Conservation (phyloP, 805 yeast genomes). For the Middelhovenomyces tepae region DNA sequence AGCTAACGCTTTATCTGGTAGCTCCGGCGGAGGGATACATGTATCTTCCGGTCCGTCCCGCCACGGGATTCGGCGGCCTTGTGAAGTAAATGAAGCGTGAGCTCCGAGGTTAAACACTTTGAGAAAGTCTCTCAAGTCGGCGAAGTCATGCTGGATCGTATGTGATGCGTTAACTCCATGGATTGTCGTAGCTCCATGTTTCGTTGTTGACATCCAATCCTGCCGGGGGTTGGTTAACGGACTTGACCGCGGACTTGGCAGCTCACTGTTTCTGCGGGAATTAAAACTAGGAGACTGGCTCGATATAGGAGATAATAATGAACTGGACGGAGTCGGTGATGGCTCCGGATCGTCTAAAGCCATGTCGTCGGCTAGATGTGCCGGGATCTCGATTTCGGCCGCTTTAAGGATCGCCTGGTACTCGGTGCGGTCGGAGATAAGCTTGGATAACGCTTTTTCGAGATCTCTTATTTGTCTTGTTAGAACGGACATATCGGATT, state of each 20-base stretch:
- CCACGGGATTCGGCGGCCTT: constrained; percentile 14
- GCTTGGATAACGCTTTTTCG: constrained; percentile 11
- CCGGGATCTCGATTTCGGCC: constrained; percentile 12
- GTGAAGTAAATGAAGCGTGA: constrained; percentile 5
- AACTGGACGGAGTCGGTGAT: constrained; percentile 3
- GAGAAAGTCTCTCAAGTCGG: constrained; percentile 6
- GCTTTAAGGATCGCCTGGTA: constrained; percentile 10
- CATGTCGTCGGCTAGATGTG: constrained; percentile 4
- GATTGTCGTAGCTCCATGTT: neutral
- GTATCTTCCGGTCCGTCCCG: constrained; percentile 4
- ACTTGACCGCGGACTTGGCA: too few relatives aligned
- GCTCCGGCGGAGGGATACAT: constrained; percentile 5
- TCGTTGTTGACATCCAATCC: neutral
- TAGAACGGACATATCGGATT: too few relatives aligned
- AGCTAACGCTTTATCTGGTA: constrained; percentile 15
- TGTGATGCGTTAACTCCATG: neutral
- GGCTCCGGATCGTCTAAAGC: constrained; percentile 4
- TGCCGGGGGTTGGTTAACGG: too few relatives aligned
- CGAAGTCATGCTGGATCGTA: constrained; percentile 5
- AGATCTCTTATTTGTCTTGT: constrained; percentile 16
- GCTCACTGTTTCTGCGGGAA: neutral
- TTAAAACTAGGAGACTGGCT: constrained; percentile 1
- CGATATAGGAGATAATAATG: neutral
- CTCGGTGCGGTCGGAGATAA: constrained; percentile 10
- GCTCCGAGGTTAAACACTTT: constrained; percentile 8